A percentile compares a stretch with the other conserved stretches of the same genome.
phyloP scores from a whole-genome alignment of 2,329 filamentous ascomycete species.

The Arthroderma uncinatum region DNA sequence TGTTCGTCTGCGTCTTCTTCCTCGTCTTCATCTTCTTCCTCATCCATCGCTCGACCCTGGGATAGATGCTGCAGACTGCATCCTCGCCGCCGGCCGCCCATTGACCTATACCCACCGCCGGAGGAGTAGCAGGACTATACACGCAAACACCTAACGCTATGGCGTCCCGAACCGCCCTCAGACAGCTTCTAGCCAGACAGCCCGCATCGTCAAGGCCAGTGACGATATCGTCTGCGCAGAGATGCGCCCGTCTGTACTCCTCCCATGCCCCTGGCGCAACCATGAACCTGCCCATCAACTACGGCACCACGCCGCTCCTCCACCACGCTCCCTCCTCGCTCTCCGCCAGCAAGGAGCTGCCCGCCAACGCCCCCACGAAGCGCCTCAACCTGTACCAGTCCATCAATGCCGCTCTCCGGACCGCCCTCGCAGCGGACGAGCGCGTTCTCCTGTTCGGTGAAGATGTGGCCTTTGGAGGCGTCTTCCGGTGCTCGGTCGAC shows the following conservation, averaged over 20 bases:
- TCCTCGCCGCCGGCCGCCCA: neutral
- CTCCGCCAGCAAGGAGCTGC: slow-evolving; percentile 60
- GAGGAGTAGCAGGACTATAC: neutral
- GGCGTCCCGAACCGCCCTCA: neutral
- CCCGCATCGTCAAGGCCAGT: neutral
- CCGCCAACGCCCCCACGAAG: slow-evolving; percentile 61
- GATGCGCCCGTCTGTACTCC: slow-evolving; percentile 36
- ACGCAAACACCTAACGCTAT: neutral
- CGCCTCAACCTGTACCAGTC: slow-evolving; percentile 90
- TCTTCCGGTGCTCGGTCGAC: slow-evolving; percentile 90
- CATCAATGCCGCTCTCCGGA: slow-evolving; percentile 78
- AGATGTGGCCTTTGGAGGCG: slow-evolving; percentile 92
- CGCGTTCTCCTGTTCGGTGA: slow-evolving; percentile 87
- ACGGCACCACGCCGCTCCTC: slow-evolving; percentile 67
- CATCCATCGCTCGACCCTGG: neutral
- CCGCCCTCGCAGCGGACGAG: slow-evolving; percentile 71
- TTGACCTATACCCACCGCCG: neutral
- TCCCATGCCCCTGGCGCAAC: slow-evolving; percentile 33
- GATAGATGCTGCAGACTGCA: neutral
- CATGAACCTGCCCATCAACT: slow-evolving; percentile 82
- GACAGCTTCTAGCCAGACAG: neutral
- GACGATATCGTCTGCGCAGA: too few relatives aligned
- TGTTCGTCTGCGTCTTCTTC: too few relatives aligned
- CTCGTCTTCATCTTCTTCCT: neutral
- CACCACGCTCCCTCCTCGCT: slow-evolving; percentile 66